Percentiles rank a stretch among this genome's conserved stretches.
Conservation (phyloP, 2,329 filamentous ascomycete species). For the Emericellopsis cladophorae region DNA sequence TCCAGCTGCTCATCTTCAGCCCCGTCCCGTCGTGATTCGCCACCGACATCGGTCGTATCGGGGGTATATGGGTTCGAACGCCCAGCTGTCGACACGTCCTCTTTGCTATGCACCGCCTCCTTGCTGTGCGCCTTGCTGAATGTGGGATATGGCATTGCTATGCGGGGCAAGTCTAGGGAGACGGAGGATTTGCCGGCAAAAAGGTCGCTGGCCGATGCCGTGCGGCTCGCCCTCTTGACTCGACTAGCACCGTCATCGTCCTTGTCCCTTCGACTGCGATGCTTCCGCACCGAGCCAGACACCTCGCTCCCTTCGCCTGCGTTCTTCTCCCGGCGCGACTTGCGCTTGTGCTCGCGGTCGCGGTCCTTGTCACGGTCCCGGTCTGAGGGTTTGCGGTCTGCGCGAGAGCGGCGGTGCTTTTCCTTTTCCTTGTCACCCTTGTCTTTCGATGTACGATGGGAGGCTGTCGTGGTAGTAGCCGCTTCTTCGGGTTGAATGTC, state of each 20-base stretch:
- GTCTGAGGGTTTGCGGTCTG: conserved; percentile 20
- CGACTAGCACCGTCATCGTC: conserved; percentile 3
- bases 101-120: conserved; percentile 59
- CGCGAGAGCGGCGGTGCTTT: conserved; percentile 24
- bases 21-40: conserved; percentile 1
- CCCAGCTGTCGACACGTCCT: conserved; percentile 26
- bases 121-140: conserved; percentile 90
- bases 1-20: conserved; percentile 1
- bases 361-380: conserved; percentile 17
- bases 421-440: conserved; percentile 11
- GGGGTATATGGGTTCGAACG: conserved; percentile 46
- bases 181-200: conserved; percentile 31
- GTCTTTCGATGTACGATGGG: conserved; percentile 14
- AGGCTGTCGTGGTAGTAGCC: too few species aligned
- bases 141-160: conserved; percentile 59
- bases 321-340: conserved; percentile 26
- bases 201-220: conserved; percentile 32
- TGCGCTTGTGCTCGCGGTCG: conserved; percentile 17
- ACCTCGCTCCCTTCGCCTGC: conserved; percentile 26
- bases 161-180: conserved; percentile 26
- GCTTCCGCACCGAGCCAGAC: conserved; percentile 21
- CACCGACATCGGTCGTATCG: conserved; percentile 56
- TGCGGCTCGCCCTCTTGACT: conserved; percentile 3
- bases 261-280: conserved; percentile 11
- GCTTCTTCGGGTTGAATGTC: too few species aligned